Evolutionary conservation across 768 basidiomycete genomes (phyloP).

Genomic region (Termitomyces sp.): DNA sequence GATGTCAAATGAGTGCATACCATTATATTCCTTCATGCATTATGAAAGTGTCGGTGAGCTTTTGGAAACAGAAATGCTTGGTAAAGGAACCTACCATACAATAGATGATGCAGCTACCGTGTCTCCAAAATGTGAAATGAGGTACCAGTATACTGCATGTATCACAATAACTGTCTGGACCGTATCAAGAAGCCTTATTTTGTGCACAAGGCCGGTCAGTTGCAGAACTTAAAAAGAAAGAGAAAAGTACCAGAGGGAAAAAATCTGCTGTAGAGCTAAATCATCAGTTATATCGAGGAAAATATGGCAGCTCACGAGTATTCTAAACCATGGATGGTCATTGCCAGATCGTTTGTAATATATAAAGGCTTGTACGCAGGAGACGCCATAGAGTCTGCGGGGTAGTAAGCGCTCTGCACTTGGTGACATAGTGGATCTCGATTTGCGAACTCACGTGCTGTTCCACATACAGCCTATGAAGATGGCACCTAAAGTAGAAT

Average conservation of each 20-base stretch:
- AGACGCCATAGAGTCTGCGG: neutral
- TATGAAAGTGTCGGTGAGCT: neutral
- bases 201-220: neutral
- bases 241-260: neutral
- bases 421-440: neutral
- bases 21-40: neutral
- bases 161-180: slow-evolving; percentile 1
- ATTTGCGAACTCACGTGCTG: neutral
- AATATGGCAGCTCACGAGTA: neutral
- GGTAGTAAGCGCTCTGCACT: neutral
- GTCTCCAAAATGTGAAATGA: slow-evolving; percentile 2
- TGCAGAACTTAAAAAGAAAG: neutral
- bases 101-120: neutral
- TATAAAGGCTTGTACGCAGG: slow-evolving; percentile 6
- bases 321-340: slow-evolving; percentile 1
- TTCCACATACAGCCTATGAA: neutral
- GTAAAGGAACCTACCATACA: neutral
- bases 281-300: neutral
- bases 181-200: slow-evolving; percentile 1
- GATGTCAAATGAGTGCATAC: neutral
- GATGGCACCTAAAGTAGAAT: slow-evolving; percentile 1
- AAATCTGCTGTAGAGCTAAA: neutral
- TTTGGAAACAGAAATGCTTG: neutral
- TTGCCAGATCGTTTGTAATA: slow-evolving; percentile 8
- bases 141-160: slow-evolving; percentile 1